These are phyloP conservation scores for Calendula officinalis DNA, from an alignment of 129 eudicot genomes.

Conservation along the genomic window DNA sequence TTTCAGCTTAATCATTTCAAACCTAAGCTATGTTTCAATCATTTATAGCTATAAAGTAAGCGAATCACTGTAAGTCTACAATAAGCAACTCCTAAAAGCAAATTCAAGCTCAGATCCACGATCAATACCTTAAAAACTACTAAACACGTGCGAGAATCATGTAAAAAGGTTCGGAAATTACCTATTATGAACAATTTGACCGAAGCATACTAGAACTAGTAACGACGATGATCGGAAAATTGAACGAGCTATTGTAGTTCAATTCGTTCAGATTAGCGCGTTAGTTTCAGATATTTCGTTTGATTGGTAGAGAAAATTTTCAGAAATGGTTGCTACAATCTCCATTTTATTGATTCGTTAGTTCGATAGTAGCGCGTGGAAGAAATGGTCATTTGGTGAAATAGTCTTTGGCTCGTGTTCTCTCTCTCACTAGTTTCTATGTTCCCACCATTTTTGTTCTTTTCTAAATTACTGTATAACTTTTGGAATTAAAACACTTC, in stretches of 20 bases:
- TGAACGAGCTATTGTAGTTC: constrained; percentile 5
- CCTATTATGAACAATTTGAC: constrained; percentile 11
- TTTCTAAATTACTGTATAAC: too few relatives aligned
- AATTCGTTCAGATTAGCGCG: constrained; percentile 1
- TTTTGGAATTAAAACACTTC: too few relatives aligned
- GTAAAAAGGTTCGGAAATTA: background rate
- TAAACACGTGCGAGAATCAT: background rate
- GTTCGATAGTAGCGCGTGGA: constrained; percentile 9
- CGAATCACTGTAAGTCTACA: constrained; percentile 1
- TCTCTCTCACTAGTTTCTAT: background rate
- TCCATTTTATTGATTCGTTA: constrained; percentile 1
- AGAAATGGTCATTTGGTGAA: constrained; percentile 26
- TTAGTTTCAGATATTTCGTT: background rate
- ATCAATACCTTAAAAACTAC: background rate
- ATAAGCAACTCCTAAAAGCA: background rate
- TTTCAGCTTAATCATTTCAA: constrained; percentile 4
- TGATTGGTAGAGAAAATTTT: background rate
- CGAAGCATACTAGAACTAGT: constrained; percentile 7
- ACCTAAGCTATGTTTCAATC: constrained; percentile 5
- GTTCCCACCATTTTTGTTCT: constrained; percentile 35
- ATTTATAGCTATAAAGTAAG: background rate
- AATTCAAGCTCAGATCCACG: constrained; percentile 28
- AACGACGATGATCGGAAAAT: constrained; percentile 16
- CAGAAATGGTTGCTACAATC: background rate
- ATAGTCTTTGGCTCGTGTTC: constrained; percentile 9